A percentile compares a stretch with the other conserved stretches of the same genome.
Evolutionary conservation across 2,329 filamentous ascomycete species (phyloP).

Genomic region (Elsinoe batatas): DNA sequence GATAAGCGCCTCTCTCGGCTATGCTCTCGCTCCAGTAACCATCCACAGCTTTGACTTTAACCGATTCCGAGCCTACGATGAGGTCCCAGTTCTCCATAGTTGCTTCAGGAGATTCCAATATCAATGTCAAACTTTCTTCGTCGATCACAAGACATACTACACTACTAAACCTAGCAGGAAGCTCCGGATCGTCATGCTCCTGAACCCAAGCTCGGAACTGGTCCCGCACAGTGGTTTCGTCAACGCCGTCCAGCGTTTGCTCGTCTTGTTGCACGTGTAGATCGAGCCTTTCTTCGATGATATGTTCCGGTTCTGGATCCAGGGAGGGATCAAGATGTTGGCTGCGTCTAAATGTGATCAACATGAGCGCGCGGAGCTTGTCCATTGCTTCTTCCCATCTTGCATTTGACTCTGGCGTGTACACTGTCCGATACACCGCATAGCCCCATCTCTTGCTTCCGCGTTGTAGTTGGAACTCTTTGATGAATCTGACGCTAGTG

Average conservation of each 20-base stretch:
- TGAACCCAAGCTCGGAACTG: not conserved
- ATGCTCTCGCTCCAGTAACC: not conserved
- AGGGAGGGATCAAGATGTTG: not conserved
- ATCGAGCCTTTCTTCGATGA: not conserved
- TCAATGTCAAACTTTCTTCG: not conserved
- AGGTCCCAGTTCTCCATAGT: not conserved
- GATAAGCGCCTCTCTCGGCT: not conserved
- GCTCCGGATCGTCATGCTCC: not conserved
- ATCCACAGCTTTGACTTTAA: not conserved
- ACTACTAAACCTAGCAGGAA: not conserved
- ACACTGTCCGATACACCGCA: not conserved
- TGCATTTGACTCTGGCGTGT: not conserved
- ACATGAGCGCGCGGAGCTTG: not conserved
- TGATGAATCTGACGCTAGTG: not conserved
- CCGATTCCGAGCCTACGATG: not conserved
- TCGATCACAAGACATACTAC: not conserved
- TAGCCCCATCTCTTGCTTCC: not conserved
- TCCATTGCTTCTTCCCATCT: constrained; percentile 1
- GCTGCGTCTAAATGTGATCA: not conserved
- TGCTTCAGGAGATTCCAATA: not conserved
- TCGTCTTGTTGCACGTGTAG: not conserved
- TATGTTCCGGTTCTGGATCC: not conserved
- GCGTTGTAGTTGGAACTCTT: not conserved
- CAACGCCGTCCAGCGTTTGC: not conserved
- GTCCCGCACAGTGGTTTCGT: not conserved